These are phyloP conservation scores for Heritiera littoralis DNA, from an alignment of 345 rosid species.

Conservation along the genomic window DNA sequence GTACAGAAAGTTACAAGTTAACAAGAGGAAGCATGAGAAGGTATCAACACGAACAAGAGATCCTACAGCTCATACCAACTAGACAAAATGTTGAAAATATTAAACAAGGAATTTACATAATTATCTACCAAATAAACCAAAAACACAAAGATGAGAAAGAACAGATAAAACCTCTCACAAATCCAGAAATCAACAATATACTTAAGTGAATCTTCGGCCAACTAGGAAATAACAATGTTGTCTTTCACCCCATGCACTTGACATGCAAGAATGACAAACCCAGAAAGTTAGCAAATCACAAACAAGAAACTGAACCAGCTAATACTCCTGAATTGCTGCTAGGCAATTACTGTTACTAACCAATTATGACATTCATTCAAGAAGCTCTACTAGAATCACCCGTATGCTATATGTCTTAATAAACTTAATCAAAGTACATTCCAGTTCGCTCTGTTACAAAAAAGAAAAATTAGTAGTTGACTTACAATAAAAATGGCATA, in stretches of 20 bases:
- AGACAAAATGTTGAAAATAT: background rate
- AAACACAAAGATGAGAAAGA: background rate
- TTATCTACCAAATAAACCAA: background rate
- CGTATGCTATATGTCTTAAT: background rate
- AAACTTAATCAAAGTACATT: conserved; percentile 9
- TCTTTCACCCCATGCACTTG: conserved; percentile 10
- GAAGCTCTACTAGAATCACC: conserved; percentile 9
- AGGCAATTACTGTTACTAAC: background rate
- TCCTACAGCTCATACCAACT: background rate
- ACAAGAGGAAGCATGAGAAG: conserved; percentile 7
- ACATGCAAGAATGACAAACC: background rate
- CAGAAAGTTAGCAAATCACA: conserved; percentile 13
- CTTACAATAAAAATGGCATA: conserved; percentile 25
- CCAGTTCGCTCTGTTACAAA: background rate
- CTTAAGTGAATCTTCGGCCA: background rate
- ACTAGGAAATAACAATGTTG: background rate
- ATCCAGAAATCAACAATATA: conserved; percentile 3
- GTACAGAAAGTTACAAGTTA: background rate
- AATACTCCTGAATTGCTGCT: conserved; percentile 17
- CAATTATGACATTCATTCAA: background rate
- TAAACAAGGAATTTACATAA: background rate
- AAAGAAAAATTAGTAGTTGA: conserved; percentile 23
- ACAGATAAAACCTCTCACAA: background rate
- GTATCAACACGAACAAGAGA: background rate
- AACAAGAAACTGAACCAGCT: background rate